Evolutionary conservation across 1,284 basidiomycete species (phyloP), one percentile per base, ranked within the genome.

Genomic region (Trametes pubescens): DNA sequence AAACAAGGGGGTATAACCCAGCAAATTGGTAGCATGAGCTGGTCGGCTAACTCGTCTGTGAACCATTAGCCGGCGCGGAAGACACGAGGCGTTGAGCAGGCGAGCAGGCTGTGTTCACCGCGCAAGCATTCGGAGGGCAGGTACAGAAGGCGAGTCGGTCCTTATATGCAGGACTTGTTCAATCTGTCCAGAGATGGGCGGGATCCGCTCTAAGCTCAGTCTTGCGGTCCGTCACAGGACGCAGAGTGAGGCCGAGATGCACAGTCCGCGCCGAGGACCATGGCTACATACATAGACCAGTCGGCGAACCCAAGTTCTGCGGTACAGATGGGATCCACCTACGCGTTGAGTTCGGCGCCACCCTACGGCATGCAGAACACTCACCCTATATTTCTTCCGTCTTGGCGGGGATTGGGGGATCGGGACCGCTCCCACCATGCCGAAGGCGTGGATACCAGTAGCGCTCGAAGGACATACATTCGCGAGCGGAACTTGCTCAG

Each of bases 391-490:
- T 14, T 32, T 22, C 29, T 43, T 35, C 32, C 16, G 53, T 55
- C 53, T 55, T 55, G 53, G 53, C 53, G 24, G 11, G 29, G 18
- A 4, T 21, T 32, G 18, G 40, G 46, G 24, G 29, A 8, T 18
- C 26, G 14, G 40, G 26, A 22, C 6, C 4, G 26, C 40, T 55
- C 53, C 43, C 53, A 55, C 53, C 24, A 22, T 16, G 11, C 2
- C 40, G 4, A 16, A 34, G n/a, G 40, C 53, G 53, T 55, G 53
- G 53, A 21, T 5, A 46, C 40, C 1, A 14, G 53, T 29, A 29
- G 40, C 21, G 9, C 40, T 44, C 53, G 53, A 55, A 55, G 40
- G 22, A n/a, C 40, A 55, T 55, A 55, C 53, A 55, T 46, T 44
- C 29, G 53, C 46, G 53, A 24, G 53, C 29, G n/a, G n/a, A 46